Evolutionary conservation across 179 eudicot species (phyloP), one percentile per base, ranked within the genome.

Genomic region (Actinidia arguta): DNA sequence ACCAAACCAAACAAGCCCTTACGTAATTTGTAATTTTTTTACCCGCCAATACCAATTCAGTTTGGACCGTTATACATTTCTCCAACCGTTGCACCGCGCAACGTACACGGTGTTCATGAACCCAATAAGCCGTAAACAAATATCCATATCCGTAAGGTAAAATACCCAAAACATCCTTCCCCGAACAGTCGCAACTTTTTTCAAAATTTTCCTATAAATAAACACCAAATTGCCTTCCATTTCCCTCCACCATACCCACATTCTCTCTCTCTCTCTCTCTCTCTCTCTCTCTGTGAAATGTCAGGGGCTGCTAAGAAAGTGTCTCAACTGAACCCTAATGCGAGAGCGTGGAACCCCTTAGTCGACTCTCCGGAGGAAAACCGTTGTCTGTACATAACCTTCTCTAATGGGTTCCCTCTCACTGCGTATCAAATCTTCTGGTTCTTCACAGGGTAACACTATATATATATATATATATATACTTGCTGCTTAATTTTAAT

Each of bases 311-410:
- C 46, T 13, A n/a, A n/a, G n/a, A n/a, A n/a, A 4, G 64, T 7
- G 64, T 13, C 5, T 5, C 16, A n/a, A 1, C 42, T 81, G 48
- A 81, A 72, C 78, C 78, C 83, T 50, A 47, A 59, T 59, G 83
- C 83, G 18, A 81, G 25, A 66, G 71, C 46, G 48, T 81, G 83
- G 83, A 13, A 75, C 51, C 83, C 83, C 71, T 22, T 36, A 5
- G 52, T 22, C 27, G 78, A 81, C 4, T n/a, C 22, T 8, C 46
- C 46, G 0, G 72, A 59, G 61, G 72, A 59, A 75, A 47, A 44
- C 42, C 75, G 83, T 8, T 58, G 54, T 17, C 62, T 81, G 44
- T 73, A 54, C 71, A 59, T 81, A 31, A 81, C 83, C 10, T 81
- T 81, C 25, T 81, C 83, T 0, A 81, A 61, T 5, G 78, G 83